phyloP scores from a whole-genome alignment of 1,284 basidiomycete species.

The Leccinum pallidistipes region DNA sequence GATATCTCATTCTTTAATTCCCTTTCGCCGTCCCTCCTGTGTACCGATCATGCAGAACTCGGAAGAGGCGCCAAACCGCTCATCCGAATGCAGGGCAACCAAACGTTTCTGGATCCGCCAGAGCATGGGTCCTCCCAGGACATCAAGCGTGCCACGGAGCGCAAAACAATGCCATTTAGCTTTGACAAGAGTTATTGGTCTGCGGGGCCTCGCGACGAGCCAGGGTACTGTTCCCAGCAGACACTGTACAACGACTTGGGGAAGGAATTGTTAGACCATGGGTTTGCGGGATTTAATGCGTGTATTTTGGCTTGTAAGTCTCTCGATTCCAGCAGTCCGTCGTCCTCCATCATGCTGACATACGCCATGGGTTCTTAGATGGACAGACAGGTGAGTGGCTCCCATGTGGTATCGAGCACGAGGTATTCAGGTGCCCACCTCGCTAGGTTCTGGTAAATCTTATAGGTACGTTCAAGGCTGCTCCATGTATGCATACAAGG shows the following conservation, averaged over 20 bases:
- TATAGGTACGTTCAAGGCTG: slow-evolving; percentile 61
- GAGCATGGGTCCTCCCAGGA: slow-evolving; percentile 72
- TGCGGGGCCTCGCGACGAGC: slow-evolving; percentile 84
- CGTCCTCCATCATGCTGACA: slow-evolving; percentile 5
- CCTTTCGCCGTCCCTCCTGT: neutral
- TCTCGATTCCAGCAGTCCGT: neutral
- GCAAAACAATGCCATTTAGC: slow-evolving; percentile 86
- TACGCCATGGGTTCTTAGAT: slow-evolving; percentile 47
- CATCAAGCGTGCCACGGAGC: slow-evolving; percentile 78
- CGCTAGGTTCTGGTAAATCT: slow-evolving; percentile 83
- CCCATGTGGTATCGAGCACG: neutral
- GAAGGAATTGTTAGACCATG: slow-evolving; percentile 91
- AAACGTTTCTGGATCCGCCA: slow-evolving; percentile 89
- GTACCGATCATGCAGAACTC: slow-evolving; percentile 60
- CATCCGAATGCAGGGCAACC: slow-evolving; percentile 91
- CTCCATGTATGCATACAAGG: neutral
- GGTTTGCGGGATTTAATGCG: slow-evolving; percentile 96
- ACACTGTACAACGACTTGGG: slow-evolving; percentile 95
- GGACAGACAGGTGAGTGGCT: slow-evolving; percentile 77
- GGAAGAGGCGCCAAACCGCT: slow-evolving; percentile 89
- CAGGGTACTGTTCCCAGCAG: slow-evolving; percentile 88
- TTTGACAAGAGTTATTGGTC: slow-evolving; percentile 98
- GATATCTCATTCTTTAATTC: slow-evolving; percentile 4
- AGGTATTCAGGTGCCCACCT: slow-evolving; percentile 14
- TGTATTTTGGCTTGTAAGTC: slow-evolving; percentile 95